These are phyloP conservation scores for Chrysanthemum lavandulifolium DNA, from an alignment of 129 eudicot species.

Conservation along the genomic window DNA sequence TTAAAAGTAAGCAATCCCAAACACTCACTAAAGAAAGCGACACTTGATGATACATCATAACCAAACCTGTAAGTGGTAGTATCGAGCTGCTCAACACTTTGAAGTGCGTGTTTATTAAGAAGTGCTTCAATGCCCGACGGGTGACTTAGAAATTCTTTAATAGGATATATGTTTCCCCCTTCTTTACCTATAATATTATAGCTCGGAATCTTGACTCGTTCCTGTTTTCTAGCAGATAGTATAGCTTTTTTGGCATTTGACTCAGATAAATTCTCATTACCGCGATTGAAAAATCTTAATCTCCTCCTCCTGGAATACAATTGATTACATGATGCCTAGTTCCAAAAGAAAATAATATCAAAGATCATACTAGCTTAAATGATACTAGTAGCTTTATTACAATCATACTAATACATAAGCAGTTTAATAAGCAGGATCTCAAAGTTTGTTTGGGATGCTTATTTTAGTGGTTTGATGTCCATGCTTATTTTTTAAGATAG, in stretches of 20 bases:
- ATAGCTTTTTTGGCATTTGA: slow-evolving; percentile 58
- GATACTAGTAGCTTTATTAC: not conserved
- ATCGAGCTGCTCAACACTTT: slow-evolving; percentile 59
- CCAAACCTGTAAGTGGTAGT: slow-evolving; percentile 72
- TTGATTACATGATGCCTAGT: slow-evolving; percentile 23
- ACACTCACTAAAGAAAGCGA: no score
- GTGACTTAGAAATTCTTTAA: slow-evolving; percentile 70
- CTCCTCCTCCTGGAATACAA: slow-evolving; percentile 52
- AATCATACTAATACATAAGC: not conserved
- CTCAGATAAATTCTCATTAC: slow-evolving; percentile 37
- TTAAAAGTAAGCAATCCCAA: no score
- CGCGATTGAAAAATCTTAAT: slow-evolving; percentile 36
- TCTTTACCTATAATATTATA: slow-evolving; percentile 28
- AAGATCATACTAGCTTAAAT: slow-evolving; percentile 6
- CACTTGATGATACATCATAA: not conserved
- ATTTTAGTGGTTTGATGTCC: not conserved
- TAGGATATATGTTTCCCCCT: slow-evolving; percentile 36
- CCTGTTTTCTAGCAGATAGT: slow-evolving; percentile 69
- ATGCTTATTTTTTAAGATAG: not conserved
- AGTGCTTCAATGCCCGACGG: slow-evolving; percentile 82
- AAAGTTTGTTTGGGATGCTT: no score
- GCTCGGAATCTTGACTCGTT: slow-evolving; percentile 59
- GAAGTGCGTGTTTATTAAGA: slow-evolving; percentile 60
- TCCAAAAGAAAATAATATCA: slow-evolving; percentile 23
- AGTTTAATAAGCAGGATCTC: no score